A percentile compares a stretch with the other conserved stretches of the same genome.
Evolutionary conservation across 1,139 yeast species (phyloP).

Genomic region (Diutina scorzettiae): DNA sequence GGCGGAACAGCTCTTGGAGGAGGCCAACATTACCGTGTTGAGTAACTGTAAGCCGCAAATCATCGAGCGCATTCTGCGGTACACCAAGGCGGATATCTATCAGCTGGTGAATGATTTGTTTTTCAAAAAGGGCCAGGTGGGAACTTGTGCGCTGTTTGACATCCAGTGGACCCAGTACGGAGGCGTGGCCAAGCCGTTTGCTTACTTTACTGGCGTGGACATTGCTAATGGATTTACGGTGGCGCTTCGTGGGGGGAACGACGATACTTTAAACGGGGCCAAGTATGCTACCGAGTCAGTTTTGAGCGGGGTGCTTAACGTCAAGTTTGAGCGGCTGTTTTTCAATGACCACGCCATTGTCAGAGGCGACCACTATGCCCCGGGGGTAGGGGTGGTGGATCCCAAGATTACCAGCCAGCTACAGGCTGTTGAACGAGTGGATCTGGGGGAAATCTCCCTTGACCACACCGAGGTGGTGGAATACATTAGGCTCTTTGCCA

Average conservation of each 20-base stretch:
- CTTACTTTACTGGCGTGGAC: conserved; percentile 70
- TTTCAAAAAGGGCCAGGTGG: conserved; percentile 46
- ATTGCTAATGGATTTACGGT: conserved; percentile 72
- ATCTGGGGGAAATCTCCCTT: background rate
- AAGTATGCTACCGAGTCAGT: conserved; percentile 75
- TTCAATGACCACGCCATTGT: conserved; percentile 53
- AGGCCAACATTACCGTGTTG: conserved; percentile 69
- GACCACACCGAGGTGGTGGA: conserved; percentile 3
- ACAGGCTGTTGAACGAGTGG: background rate
- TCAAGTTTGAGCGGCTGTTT: conserved; percentile 70
- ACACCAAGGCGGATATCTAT: conserved; percentile 72
- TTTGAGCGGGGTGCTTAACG: conserved; percentile 64
- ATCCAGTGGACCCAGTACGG: conserved; percentile 52
- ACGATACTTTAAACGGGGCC: conserved; percentile 45
- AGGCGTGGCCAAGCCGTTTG: conserved; percentile 52
- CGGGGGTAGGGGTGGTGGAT: background rate
- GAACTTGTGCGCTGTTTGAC: conserved; percentile 61
- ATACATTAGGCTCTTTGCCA: background rate
- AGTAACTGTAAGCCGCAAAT: conserved; percentile 75
- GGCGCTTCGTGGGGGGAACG: conserved; percentile 64
- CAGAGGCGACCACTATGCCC: background rate
- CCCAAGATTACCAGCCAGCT: background rate
- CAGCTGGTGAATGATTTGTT: conserved; percentile 37
- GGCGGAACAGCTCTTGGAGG: conserved; percentile 61
- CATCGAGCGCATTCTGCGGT: conserved; percentile 64